Evolutionary conservation across 805 yeast species (phyloP), one percentile per base, ranked within the genome.

Genomic region (Yarrowia porcina): DNA sequence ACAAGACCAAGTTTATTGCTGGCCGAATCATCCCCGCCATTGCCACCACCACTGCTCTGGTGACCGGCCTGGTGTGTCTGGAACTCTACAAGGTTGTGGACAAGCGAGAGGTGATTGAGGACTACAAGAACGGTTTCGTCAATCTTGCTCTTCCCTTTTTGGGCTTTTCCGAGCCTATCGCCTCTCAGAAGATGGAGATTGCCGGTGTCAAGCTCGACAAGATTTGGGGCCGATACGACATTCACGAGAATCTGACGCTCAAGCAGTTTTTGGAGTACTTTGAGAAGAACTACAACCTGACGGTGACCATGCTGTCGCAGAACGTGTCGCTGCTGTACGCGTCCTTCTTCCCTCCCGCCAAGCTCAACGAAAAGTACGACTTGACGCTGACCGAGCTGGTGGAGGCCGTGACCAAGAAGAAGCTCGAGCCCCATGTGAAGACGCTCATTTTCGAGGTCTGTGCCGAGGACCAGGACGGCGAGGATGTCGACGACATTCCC

Each of bases 21-120:
- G 99, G 99, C 52, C 87, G 96, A 76, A 94, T 94, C 68, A 94
- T 94, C 68, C 99, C 99, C 15, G 99, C 99, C 20, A 94, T 94
- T 79, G 99, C 99, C 36, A 94, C 99, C 2, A 94, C 99, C 1
- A 94, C 99, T n/a, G 96, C 97, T 10, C 79, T 92, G 68, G 99
- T 94, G 21, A 90, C 99, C 7, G 99, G 99, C 52, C 80, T 94
- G 70, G 96, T 91, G 23, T 89, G 96, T 70, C 78, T 94, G 68
- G 99, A 94, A 76, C 79, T 93, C 64, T 89, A 89, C 79, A 94
- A 94, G 79, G 93, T 94, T 66, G 89, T 85, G 47, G 96, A 87
- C 70, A 84, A 87, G 71, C 82, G 79, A 38, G 70, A 69, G 66
- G 85, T 86, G 68, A 82, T 93, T 68, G 97, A 92, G 73, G 85